These are phyloP conservation scores for Colletotrichum musae DNA, from an alignment of 2,329 filamentous ascomycete species.

Conservation along the genomic window DNA sequence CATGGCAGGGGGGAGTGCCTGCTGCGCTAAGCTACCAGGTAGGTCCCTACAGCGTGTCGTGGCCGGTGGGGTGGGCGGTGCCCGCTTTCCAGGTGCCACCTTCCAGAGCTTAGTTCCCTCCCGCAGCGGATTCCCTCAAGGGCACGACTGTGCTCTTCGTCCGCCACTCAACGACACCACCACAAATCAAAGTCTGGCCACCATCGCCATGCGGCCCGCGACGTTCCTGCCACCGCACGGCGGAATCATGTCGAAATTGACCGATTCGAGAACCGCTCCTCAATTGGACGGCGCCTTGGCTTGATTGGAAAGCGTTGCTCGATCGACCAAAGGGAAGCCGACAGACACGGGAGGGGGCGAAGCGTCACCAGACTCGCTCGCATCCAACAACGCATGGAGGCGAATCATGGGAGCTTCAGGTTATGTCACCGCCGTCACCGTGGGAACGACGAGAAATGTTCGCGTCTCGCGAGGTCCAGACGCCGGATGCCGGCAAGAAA, in stretches of 20 bases:
- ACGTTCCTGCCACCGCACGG: conserved; percentile 24
- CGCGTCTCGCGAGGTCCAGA: conserved; percentile 24
- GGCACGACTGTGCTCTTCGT: background rate
- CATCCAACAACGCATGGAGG: conserved; percentile 30
- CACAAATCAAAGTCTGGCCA: conserved; percentile 23
- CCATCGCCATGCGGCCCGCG: conserved; percentile 32
- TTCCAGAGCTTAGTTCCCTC: conserved; percentile 13
- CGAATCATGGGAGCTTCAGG: conserved; percentile 10
- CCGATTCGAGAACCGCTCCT: conserved; percentile 21
- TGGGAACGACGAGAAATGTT: conserved; percentile 16
- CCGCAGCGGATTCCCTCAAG: conserved; percentile 23
- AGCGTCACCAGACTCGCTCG: conserved; percentile 1
- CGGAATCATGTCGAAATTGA: conserved; percentile 27
- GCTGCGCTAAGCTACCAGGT: conserved; percentile 9
- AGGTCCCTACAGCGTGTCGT: background rate
- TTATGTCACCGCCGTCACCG: conserved; percentile 13
- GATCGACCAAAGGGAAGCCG: conserved; percentile 20
- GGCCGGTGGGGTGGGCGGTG: conserved; percentile 2
- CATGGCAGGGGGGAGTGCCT: conserved; percentile 20
- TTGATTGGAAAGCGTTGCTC: conserved; percentile 7
- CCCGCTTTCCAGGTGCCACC: background rate
- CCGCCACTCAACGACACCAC: conserved; percentile 13
- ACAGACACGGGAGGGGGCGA: background rate
- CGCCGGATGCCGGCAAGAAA: background rate
- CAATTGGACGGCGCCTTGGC: conserved; percentile 16